Percentiles rank a stretch among this genome's conserved stretches.
These are phyloP conservation scores for Aspergillus incahuasiensis DNA, from an alignment of 495 filamentous ascomycete genomes.

Conservation along the genomic window DNA sequence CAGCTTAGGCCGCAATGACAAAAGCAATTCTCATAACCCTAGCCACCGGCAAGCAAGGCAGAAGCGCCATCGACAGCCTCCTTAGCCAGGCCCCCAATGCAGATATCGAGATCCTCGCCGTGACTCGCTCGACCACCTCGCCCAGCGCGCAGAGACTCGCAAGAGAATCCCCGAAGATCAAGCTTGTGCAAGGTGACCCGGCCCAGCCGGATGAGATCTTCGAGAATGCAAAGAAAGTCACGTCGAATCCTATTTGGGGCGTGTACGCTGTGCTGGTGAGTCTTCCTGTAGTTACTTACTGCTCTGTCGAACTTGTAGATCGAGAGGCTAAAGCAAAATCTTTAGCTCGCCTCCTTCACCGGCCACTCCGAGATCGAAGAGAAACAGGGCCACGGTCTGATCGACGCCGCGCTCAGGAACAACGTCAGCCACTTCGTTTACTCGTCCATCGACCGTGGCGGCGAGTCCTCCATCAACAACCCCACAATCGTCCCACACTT, in stretches of 20 bases:
- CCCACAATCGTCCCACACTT: constrained; percentile 62
- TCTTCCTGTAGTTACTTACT: too few relatives aligned
- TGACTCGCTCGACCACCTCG: constrained; percentile 59
- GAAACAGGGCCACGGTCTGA: constrained; percentile 55
- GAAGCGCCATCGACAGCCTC: constrained; percentile 55
- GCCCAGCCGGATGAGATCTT: constrained; percentile 51
- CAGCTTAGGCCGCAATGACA: not conserved
- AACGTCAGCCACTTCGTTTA: constrained; percentile 63
- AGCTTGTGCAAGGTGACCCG: constrained; percentile 55
- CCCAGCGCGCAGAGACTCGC: constrained; percentile 49
- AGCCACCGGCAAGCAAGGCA: constrained; percentile 70
- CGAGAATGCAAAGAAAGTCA: constrained; percentile 35
- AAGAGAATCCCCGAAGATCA: constrained; percentile 40
- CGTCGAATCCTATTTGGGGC: constrained; percentile 46
- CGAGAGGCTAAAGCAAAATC: not conserved
- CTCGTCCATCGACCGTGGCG: constrained; percentile 63
- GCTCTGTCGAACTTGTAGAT: too few relatives aligned
- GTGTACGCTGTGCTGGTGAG: constrained; percentile 46
- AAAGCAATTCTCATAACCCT: constrained; percentile 58
- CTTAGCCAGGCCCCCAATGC: constrained; percentile 27
- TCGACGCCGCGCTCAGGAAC: constrained; percentile 54
- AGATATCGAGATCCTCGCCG: constrained; percentile 60
- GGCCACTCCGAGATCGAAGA: constrained; percentile 48
- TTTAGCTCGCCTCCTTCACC: constrained; percentile 24
- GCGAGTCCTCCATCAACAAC: constrained; percentile 49